Evolutionary conservation across 495 filamentous ascomycete genomes (phyloP).

Genomic region (Halenospora varia): DNA sequence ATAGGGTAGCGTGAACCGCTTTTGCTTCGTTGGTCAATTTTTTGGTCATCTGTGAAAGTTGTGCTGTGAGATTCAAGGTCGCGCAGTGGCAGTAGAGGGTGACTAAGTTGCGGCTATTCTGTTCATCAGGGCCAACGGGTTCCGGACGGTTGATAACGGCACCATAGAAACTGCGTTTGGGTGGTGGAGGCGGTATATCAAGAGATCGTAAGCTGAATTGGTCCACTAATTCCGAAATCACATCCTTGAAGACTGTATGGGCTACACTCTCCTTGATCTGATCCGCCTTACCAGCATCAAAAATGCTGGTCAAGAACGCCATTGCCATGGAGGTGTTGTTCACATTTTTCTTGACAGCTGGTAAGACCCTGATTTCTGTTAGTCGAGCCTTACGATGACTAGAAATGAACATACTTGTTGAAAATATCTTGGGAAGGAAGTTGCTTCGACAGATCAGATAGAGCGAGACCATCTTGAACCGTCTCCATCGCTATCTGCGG

Average conservation of each 20-base stretch:
- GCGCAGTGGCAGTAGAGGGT: background rate
- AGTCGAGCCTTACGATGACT: background rate
- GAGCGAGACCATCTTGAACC: background rate
- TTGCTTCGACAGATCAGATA: background rate
- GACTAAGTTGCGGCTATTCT: conserved; percentile 5
- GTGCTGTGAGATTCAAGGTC: background rate
- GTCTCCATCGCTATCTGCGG: background rate
- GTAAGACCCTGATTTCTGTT: conserved; percentile 6
- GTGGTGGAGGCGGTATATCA: background rate
- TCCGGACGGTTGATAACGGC: background rate
- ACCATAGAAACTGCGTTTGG: background rate
- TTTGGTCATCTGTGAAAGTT: background rate
- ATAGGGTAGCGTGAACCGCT: background rate
- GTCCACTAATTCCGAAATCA: conserved; percentile 8
- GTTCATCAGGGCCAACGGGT: background rate
- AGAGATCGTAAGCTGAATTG: conserved; percentile 4
- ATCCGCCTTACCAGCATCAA: background rate
- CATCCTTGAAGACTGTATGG: conserved; percentile 1
- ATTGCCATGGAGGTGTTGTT: conserved; percentile 4
- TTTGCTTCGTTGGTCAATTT: background rate
- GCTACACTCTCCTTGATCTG: background rate
- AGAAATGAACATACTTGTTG: background rate
- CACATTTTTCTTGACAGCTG: conserved; percentile 11
- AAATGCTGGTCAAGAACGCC: conserved; percentile 3
- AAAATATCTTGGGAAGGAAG: background rate